A percentile compares a stretch with the other conserved stretches of the same genome.
phyloP scores from a whole-genome alignment of 2,329 filamentous ascomycete species.

The Ceratocystis colombiana region DNA sequence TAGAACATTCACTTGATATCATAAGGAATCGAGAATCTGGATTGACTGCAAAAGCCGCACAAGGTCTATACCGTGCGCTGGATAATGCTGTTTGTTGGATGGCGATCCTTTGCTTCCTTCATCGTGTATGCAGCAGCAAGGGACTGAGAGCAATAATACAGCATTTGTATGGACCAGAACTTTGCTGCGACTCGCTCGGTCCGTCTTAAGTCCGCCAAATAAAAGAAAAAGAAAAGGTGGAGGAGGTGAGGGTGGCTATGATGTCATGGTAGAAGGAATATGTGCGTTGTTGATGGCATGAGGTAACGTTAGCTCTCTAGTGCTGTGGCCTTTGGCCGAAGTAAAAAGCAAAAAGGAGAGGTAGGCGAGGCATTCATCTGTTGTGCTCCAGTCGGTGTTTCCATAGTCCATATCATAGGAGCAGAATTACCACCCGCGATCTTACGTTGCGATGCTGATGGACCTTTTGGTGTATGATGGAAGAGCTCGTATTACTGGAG shows the following conservation, averaged over 20 bases:
- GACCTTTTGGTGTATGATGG: neutral
- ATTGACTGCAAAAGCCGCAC: neutral
- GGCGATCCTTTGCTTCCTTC: constrained; percentile 1
- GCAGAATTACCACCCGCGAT: neutral
- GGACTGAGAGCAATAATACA: neutral
- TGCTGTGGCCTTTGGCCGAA: neutral
- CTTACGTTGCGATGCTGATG: neutral
- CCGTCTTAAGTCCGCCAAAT: neutral
- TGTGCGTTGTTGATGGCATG: neutral
- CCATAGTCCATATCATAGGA: neutral
- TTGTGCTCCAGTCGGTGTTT: neutral
- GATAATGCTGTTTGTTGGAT: neutral
- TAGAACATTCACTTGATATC: neutral
- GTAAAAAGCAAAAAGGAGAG: neutral
- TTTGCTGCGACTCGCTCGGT: no score
- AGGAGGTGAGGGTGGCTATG: neutral
- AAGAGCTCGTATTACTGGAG: neutral
- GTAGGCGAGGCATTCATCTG: no score
- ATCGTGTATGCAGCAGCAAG: constrained; percentile 8
- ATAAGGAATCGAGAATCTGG: neutral
- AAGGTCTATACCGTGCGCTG: neutral
- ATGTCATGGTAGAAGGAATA: neutral
- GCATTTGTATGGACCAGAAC: neutral
- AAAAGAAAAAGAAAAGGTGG: neutral
- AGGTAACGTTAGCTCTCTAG: constrained; percentile 9